phyloP scores from a whole-genome alignment of 768 basidiomycete genomes.

The Podaxis pistillaris region DNA sequence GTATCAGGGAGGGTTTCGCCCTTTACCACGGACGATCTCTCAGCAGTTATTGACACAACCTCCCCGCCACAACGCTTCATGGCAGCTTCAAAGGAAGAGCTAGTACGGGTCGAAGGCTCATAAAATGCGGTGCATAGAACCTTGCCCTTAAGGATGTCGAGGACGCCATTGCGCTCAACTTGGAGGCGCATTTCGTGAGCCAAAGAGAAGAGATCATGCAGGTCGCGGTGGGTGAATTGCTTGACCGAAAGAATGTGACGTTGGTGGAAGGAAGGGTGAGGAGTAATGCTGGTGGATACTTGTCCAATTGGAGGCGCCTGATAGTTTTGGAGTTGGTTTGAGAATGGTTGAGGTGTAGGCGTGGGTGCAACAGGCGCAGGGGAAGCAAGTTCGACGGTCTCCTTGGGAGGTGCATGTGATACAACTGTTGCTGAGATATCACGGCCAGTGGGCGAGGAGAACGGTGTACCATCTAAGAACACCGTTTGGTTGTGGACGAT shows the following conservation, averaged over 20 bases:
- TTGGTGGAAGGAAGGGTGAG: conserved; percentile 88
- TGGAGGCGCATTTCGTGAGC: conserved; percentile 97
- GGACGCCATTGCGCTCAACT: conserved; percentile 84
- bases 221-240: conserved; percentile 85
- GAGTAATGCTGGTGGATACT: conserved; percentile 47
- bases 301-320: conserved; percentile 35
- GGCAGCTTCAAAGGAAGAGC: conserved; percentile 94
- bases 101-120: conserved; percentile 95
- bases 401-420: conserved; percentile 32
- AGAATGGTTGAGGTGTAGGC: conserved; percentile 6
- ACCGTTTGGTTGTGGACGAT: conserved; percentile 86
- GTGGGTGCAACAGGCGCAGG: conserved; percentile 20
- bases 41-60: conserved; percentile 81
- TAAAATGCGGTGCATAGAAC: conserved; percentile 93
- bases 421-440: conserved; percentile 69
- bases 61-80: conserved; percentile 99
- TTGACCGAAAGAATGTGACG: conserved; percentile 94
- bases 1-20: conserved; percentile 95
- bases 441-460: conserved; percentile 56
- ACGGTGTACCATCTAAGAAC: conserved; percentile 81
- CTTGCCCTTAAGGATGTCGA: conserved; percentile 89
- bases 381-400: conserved; percentile 8
- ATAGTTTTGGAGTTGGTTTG: conserved; percentile 16
- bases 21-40: conserved; percentile 86
- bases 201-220: conserved; percentile 91